Conservation (phyloP, 768 basidiomycete genomes). For the Suillus clintonianus region DNA sequence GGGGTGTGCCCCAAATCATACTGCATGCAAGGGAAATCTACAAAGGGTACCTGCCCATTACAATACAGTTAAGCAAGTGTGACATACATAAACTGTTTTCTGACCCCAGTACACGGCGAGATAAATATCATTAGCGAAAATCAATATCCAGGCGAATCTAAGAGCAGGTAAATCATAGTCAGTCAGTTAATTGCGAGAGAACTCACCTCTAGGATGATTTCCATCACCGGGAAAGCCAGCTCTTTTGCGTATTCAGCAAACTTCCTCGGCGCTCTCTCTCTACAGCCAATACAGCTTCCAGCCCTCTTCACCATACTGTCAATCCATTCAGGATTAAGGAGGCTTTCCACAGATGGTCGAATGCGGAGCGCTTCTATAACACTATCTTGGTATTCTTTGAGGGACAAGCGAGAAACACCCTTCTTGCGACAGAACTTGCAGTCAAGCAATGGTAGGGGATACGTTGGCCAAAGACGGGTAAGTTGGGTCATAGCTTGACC, state of each 20-base stretch:
- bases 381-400: constrained; percentile 34
- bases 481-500: constrained; percentile 37
- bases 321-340: constrained; percentile 32
- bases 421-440: constrained; percentile 39
- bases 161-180: neutral
- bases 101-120: neutral
- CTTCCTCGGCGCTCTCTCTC: constrained; percentile 31
- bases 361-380: constrained; percentile 33
- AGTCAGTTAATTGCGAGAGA: neutral
- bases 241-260: constrained; percentile 32
- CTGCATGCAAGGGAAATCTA: neutral
- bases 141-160: constrained; percentile 5
- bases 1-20: neutral
- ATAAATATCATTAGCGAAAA: neutral
- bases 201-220: constrained; percentile 31
- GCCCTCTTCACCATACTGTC: constrained; percentile 30
- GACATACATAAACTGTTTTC: neutral
- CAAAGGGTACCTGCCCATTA: neutral
- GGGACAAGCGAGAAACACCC: constrained; percentile 30
- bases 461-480: constrained; percentile 31
- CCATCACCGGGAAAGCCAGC: constrained; percentile 25
- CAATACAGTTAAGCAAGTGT: neutral
- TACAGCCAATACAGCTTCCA: constrained; percentile 30
- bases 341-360: constrained; percentile 33
- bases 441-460: constrained; percentile 31